A percentile compares a stretch with the other conserved stretches of the same genome.
Conservation (phyloP, 495 filamentous ascomycete genomes). For the Penicillium chermesinum region DNA sequence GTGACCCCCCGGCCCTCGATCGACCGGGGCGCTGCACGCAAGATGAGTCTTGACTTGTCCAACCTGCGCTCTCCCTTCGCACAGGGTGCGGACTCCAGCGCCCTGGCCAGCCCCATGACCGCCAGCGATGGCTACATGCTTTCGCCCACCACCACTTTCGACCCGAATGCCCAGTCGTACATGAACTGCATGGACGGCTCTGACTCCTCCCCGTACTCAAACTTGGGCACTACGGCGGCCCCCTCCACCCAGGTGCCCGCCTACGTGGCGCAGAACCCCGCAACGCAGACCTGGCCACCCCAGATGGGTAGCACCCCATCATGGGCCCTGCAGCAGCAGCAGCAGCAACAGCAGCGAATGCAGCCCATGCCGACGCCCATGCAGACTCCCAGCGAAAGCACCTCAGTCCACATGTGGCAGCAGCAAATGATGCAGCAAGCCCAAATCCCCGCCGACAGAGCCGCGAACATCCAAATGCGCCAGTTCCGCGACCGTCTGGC, state of each 20-base stretch:
- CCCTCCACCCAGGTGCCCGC: slow-evolving; percentile 27
- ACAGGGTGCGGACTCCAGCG: slow-evolving; percentile 22
- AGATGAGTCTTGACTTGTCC: slow-evolving; percentile 41
- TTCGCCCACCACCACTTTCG: slow-evolving; percentile 26
- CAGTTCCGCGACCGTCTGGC: slow-evolving; percentile 39
- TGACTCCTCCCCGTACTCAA: slow-evolving; percentile 6
- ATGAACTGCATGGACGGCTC: slow-evolving; percentile 19
- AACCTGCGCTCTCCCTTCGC: slow-evolving; percentile 29
- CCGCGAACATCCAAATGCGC: slow-evolving; percentile 22
- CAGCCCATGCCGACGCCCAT: slow-evolving; percentile 10
- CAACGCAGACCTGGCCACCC: neutral
- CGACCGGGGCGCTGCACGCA: slow-evolving; percentile 26
- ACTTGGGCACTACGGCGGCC: slow-evolving; percentile 10
- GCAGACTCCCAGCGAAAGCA: slow-evolving; percentile 20
- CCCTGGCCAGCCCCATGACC: slow-evolving; percentile 26
- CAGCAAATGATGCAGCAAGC: slow-evolving; percentile 31
- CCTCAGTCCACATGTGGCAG: slow-evolving; percentile 28
- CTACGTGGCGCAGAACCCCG: slow-evolving; percentile 19
- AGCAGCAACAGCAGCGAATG: too few species aligned
- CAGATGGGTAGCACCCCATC: slow-evolving; percentile 13
- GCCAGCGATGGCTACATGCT: slow-evolving; percentile 23
- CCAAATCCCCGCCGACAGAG: slow-evolving; percentile 15
- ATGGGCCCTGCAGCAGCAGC: slow-evolving; percentile 30
- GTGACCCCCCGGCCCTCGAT: slow-evolving; percentile 24
- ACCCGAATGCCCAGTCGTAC: slow-evolving; percentile 24